Base-by-base conservation (phyloP, 164 flowering plant genomes). In the Chimonanthus salicifolius region DNA sequence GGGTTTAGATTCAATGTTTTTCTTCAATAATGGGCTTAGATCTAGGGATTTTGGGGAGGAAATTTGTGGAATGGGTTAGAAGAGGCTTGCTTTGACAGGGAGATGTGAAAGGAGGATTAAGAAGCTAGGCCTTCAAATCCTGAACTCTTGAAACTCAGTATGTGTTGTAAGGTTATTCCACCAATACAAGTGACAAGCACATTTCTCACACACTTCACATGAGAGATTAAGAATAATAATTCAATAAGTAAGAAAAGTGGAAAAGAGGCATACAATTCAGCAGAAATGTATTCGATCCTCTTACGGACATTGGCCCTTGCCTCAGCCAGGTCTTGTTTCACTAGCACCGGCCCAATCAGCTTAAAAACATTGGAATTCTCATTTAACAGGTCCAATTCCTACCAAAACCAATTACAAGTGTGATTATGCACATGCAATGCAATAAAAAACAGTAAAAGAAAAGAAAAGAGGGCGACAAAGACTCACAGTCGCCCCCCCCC, bases 251-350 rank as follows among this genome's bases (percentile, higher is more conserved):
- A 33, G 33, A 33, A 33, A 33, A 33, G 51, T 49, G 70, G 67
- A 72, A 77, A 45, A 68, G 65, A 73, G 75, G 69, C 92, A 64
- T 92, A 94, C 98, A 95, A 69, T 87, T 95, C 98, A 49, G 97
- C 97, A 18, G 97, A 87, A 45, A 95, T 92, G 82, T 95, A 95
- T 0, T 95, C 99, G 11, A 95, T 95, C 78, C 99, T 78, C 88
- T 95, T 95, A 72, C 89, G 88, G 72, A 95, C 99, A 80, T 95
- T 95, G 3, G 98, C 98, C 75, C 88, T 95, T 0, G 99, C 99
- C 80, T 95, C 98, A 0, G 97, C 98, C 81, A 95, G 82, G 78
- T 95, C 99, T 83, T 93, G 99, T 86, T 92, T 95, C 76, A 95
- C 99, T 2, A 95, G 90, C 66, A 95, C 97, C 4, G 99, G 99